These are phyloP conservation scores for Penicillium atrosanguineum DNA, from an alignment of 495 filamentous ascomycete genomes.

Conservation along the genomic window DNA sequence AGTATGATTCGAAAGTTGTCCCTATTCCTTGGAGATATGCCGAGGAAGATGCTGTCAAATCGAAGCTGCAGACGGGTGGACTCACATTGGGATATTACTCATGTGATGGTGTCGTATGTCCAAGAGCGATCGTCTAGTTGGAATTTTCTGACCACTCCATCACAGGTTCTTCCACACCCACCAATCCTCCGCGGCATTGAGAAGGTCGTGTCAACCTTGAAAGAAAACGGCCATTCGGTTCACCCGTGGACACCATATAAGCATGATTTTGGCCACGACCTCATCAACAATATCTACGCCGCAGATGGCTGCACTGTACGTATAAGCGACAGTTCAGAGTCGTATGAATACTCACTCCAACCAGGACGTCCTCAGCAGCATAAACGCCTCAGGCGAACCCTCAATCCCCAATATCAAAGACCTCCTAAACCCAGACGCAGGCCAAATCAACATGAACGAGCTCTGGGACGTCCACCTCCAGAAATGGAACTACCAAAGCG, in stretches of 20 bases:
- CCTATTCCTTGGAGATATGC: constrained; percentile 26
- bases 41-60: constrained; percentile 20
- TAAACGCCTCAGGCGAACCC: constrained; percentile 47
- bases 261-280: constrained; percentile 30
- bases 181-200: constrained; percentile 41
- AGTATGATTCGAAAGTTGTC: constrained; percentile 31
- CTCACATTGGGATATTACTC: constrained; percentile 26
- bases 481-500: constrained; percentile 36
- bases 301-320: constrained; percentile 36
- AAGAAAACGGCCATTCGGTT: constrained; percentile 37
- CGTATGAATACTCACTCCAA: neutral
- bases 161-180: constrained; percentile 19
- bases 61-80: constrained; percentile 23
- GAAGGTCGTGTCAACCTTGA: constrained; percentile 32
- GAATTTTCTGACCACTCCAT: neutral
- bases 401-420: constrained; percentile 41
- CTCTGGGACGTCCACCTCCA: constrained; percentile 36
- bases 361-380: constrained; percentile 32
- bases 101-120: constrained; percentile 22
- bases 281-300: constrained; percentile 37
- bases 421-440: constrained; percentile 33
- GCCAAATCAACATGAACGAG: constrained; percentile 24
- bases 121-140: neutral
- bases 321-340: neutral
- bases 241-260: constrained; percentile 41